Base-by-base conservation (phyloP, 208 protist genomes). In the Endotrypanum monterogeii region DNA sequence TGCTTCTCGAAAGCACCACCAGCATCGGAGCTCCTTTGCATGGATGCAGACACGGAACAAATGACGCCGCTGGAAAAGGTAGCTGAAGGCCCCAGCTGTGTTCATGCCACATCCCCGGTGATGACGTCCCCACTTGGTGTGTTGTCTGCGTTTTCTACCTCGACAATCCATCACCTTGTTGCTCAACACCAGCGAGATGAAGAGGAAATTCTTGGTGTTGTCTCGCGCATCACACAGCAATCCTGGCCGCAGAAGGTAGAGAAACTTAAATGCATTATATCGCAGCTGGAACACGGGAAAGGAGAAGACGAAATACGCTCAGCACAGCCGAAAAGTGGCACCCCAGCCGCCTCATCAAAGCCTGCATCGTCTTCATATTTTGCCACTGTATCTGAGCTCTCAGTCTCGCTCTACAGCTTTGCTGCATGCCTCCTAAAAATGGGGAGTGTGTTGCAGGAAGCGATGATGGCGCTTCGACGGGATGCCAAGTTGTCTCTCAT, bases 131-230 rank as follows among this genome's bases (percentile, higher is more conserved):
- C 90, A 8, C 68, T 94, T 1, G 90, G 90, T 23, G 82, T 94
- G 9, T 78, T 94, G 25, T 46, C 46, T 23, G 80, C 79, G 39
- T 91, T 90, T 60, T 68, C 84, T 4, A 50, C 78, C 1, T 79
- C 82, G 48, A 72, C 78, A 0, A 32, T 81, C 0, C 86, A 94
- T 28, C 71, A 81, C 50, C 73, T 94, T 55, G 66, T 94, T 62
- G 82, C 82, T 1, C 85, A 92, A 67, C 85, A 90, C 52, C 79
- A 83, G 35, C 76, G 89, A n/a, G 84, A 92, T 41, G 75, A 82
- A 32, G 80, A 78, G 60, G 67, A 80, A 25, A 71, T 93, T 50
- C 78, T 93, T 28, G 73, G 74, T 4, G 79, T 81, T 20, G 25
- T 93, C 5, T 76, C 76, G 1, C 69, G 73, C 58, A 82, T 71